These are phyloP conservation scores for Phytophthora pluvialis DNA, from an alignment of 352 stramenopile genomes.

Conservation along the genomic window DNA sequence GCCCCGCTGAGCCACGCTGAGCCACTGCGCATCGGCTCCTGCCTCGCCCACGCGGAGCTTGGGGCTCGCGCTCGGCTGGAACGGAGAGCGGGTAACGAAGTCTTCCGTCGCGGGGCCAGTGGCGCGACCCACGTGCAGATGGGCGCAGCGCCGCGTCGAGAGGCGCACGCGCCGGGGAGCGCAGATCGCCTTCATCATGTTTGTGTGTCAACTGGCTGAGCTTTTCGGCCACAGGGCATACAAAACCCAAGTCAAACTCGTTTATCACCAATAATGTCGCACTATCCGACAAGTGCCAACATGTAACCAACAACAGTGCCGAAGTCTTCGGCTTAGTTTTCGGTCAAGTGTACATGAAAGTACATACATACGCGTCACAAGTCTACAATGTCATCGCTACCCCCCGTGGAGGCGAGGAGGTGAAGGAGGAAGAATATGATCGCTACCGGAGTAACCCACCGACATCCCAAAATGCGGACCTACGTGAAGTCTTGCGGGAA, in stretches of 20 bases:
- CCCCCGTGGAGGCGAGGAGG: no score
- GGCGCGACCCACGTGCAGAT: constrained; percentile 57
- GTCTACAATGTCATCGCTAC: no score
- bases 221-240: constrained; percentile 5
- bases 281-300: no score
- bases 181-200: constrained; percentile 18
- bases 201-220: constrained; percentile 4
- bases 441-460: no score
- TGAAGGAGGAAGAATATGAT: no score
- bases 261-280: background rate
- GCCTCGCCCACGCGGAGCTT: constrained; percentile 45
- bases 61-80: constrained; percentile 6
- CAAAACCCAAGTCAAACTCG: background rate
- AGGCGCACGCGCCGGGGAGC: background rate
- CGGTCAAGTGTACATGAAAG: no score
- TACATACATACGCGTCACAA: no score
- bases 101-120: constrained; percentile 49
- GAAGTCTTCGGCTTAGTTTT: no score
- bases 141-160: constrained; percentile 24
- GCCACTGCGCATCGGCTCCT: constrained; percentile 25
- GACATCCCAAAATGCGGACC: no score
- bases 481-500: no score
- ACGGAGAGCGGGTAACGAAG: constrained; percentile 44
- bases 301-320: no score
- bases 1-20: constrained; percentile 42